Percentiles rank a stretch among this genome's conserved stretches.
Evolutionary conservation across 352 stramenopile genomes (phyloP).

Genomic region (Phytophthora sp.): DNA sequence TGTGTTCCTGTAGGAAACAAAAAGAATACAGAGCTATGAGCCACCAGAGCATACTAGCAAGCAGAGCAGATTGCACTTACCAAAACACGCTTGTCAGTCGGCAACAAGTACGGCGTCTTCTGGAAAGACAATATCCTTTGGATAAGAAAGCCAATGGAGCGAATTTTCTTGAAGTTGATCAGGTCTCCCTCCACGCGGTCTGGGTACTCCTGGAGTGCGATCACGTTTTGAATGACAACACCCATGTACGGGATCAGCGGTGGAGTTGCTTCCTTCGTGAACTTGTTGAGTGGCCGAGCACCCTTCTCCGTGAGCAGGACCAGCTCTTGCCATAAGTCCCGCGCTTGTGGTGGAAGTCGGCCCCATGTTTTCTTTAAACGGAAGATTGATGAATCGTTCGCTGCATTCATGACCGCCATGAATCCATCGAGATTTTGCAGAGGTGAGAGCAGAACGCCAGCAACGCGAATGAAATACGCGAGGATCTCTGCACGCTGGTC

Average conservation of each 20-base stretch:
- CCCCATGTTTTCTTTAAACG: constrained; percentile 89
- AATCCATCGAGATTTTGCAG: constrained; percentile 90
- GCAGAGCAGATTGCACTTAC: constrained; percentile 40
- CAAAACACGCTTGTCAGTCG: constrained; percentile 81
- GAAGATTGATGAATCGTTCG: constrained; percentile 88
- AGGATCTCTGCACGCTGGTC: constrained; percentile 84
- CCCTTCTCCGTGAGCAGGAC: constrained; percentile 87
- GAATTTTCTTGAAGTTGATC: constrained; percentile 92
- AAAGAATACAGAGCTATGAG: constrained; percentile 9
- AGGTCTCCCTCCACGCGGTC: constrained; percentile 76
- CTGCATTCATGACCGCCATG: constrained; percentile 91
- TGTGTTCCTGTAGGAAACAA: constrained; percentile 57
- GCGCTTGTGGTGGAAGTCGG: constrained; percentile 63
- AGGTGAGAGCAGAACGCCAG: constrained; percentile 71
- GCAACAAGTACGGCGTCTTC: constrained; percentile 80
- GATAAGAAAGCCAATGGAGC: constrained; percentile 69
- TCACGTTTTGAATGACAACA: constrained; percentile 86
- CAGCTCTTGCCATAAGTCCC: constrained; percentile 84
- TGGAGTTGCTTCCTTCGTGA: constrained; percentile 72
- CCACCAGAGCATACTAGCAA: neutral
- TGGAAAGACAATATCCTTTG: constrained; percentile 68
- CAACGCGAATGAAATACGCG: constrained; percentile 86
- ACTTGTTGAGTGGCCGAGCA: constrained; percentile 76
- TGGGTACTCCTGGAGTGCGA: constrained; percentile 84
- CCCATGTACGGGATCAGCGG: constrained; percentile 87